A percentile compares a stretch with the other conserved stretches of the same genome.
These are phyloP conservation scores for Cladosporium sp. DNA, from an alignment of 2,329 filamentous ascomycete species.

Conservation along the genomic window DNA sequence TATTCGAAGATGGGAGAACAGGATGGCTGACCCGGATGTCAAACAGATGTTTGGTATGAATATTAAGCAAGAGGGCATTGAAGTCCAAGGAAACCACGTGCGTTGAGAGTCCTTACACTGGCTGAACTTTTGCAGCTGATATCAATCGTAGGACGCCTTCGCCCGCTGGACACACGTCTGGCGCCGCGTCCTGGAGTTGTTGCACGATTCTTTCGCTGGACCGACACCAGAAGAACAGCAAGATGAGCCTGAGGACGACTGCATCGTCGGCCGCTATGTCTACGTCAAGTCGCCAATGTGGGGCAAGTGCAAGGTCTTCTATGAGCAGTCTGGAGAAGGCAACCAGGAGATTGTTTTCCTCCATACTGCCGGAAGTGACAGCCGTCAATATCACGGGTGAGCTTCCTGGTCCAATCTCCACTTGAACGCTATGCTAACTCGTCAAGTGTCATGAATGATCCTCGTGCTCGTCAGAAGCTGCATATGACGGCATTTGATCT, in stretches of 20 bases:
- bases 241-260: constrained; percentile 34
- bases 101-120: not conserved
- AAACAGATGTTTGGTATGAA: constrained; percentile 38
- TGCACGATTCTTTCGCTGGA: constrained; percentile 43
- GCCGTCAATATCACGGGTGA: constrained; percentile 43
- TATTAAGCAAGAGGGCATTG: constrained; percentile 43
- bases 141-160: constrained; percentile 30
- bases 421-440: not conserved
- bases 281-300: constrained; percentile 41
- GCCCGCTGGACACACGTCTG: constrained; percentile 42
- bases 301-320: constrained; percentile 46
- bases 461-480: constrained; percentile 41
- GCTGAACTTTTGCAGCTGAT: not conserved
- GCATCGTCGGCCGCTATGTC: constrained; percentile 43
- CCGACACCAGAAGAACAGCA: constrained; percentile 38
- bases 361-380: constrained; percentile 38
- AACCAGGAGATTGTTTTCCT: constrained; percentile 38
- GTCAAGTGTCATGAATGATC: constrained; percentile 41
- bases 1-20: constrained; percentile 4
- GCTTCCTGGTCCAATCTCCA: not conserved
- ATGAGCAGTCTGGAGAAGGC: constrained; percentile 43
- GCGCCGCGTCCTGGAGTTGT: constrained; percentile 43
- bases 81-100: constrained; percentile 40
- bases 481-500: constrained; percentile 47
- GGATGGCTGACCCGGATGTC: constrained; percentile 3